phyloP scores from a whole-genome alignment of 1,284 basidiomycete species.

The Microbotryomycetes sp. region DNA sequence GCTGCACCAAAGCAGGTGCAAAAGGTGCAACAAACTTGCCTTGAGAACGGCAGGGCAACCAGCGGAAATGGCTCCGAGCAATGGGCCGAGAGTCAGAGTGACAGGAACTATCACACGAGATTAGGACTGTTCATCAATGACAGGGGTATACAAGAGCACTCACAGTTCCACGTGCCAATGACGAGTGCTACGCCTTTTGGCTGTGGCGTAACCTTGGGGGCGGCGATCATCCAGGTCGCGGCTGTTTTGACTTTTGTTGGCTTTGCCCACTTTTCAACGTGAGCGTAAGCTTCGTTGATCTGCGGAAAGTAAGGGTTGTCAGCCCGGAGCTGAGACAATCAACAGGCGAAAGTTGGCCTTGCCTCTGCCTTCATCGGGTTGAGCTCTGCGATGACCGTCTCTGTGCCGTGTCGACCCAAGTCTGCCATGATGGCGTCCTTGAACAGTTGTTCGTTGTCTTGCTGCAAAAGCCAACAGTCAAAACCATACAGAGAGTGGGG shows the following conservation, averaged over 20 bases:
- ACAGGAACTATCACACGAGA: slow-evolving; percentile 5
- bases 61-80: slow-evolving; percentile 44
- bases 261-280: slow-evolving; percentile 42
- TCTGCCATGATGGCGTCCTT: slow-evolving; percentile 38
- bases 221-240: slow-evolving; percentile 38
- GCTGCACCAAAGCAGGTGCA: no score
- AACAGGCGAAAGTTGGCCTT: neutral
- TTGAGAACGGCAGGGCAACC: slow-evolving; percentile 41
- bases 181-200: slow-evolving; percentile 44
- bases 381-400: slow-evolving; percentile 40
- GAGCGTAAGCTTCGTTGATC: slow-evolving; percentile 36
- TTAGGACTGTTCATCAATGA: slow-evolving; percentile 1
- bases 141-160: slow-evolving; percentile 7
- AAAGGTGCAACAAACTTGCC: no score
- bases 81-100: slow-evolving; percentile 34
- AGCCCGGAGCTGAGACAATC: neutral
- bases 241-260: slow-evolving; percentile 36
- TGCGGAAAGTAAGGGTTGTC: slow-evolving; percentile 5
- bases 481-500: neutral
- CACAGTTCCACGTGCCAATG: slow-evolving; percentile 42
- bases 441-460: slow-evolving; percentile 40
- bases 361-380: slow-evolving; percentile 36
- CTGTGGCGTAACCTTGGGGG: slow-evolving; percentile 38
- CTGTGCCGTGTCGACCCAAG: slow-evolving; percentile 40
- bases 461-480: neutral